Evolutionary conservation across 345 rosid genomes (phyloP).

Genomic region (Euphorbia peplus): DNA sequence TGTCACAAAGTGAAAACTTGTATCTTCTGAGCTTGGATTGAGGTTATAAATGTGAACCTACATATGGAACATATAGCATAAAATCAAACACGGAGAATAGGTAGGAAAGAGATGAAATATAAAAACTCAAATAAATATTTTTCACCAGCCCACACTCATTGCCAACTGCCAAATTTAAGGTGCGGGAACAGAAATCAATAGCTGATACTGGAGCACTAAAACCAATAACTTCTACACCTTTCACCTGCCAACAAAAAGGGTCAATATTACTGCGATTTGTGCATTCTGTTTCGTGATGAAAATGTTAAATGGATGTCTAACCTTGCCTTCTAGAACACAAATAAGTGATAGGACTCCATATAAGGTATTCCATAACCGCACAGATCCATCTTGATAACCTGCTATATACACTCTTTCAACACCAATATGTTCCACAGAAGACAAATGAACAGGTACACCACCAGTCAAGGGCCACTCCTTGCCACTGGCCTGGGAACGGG

Average conservation of each 20-base stretch:
- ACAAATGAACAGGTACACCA: slow-evolving; percentile 57
- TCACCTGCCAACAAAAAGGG: slow-evolving; percentile 38
- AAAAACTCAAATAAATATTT: slow-evolving; percentile 17
- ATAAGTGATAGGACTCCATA: slow-evolving; percentile 58
- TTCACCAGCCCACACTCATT: slow-evolving; percentile 70
- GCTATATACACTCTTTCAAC: slow-evolving; percentile 70
- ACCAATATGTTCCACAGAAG: slow-evolving; percentile 39
- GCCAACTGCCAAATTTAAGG: slow-evolving; percentile 67
- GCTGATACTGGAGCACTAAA: slow-evolving; percentile 54
- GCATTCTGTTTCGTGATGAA: background rate
- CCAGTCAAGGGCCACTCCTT: slow-evolving; percentile 81
- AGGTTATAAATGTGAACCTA: slow-evolving; percentile 57
- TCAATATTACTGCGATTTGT: background rate
- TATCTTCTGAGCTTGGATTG: slow-evolving; percentile 21
- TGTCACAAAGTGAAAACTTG: slow-evolving; percentile 40
- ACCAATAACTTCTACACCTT: slow-evolving; percentile 34
- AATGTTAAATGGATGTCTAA: slow-evolving; percentile 19
- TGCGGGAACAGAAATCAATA: slow-evolving; percentile 54
- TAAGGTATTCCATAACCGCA: slow-evolving; percentile 79
- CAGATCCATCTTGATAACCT: slow-evolving; percentile 84
- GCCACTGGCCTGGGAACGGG: slow-evolving; percentile 21
- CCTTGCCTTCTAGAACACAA: slow-evolving; percentile 52
- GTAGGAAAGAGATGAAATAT: background rate
- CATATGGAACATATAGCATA: slow-evolving; percentile 1
- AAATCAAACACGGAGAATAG: background rate